phyloP scores from a whole-genome alignment of 31 red algal genomes.

The Odonthalia washingtoniensis region DNA sequence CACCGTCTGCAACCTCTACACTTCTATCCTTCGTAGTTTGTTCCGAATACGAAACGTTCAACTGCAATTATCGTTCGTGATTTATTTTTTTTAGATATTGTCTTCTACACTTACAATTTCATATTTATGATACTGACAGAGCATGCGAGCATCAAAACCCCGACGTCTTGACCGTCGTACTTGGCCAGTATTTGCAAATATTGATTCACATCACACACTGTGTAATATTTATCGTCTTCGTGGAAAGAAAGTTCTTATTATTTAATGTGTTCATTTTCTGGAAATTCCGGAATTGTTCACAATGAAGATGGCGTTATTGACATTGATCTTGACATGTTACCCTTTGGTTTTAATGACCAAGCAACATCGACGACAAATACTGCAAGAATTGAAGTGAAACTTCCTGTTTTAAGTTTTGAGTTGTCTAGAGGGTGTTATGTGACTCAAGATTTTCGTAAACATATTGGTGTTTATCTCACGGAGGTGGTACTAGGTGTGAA shows the following conservation, averaged over 20 bases:
- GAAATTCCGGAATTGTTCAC: background rate
- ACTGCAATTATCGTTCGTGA: no score
- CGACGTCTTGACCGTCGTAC: slow-evolving; percentile 87
- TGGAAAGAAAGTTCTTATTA: no score
- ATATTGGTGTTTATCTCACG: slow-evolving; percentile 41
- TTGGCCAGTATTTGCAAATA: slow-evolving; percentile 93
- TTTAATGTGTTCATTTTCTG: no score
- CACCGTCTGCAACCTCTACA: no score
- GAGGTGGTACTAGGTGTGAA: slow-evolving; percentile 35
- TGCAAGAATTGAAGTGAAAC: background rate
- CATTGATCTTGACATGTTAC: background rate
- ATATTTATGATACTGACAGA: no score
- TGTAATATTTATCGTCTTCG: background rate
- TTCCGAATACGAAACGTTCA: no score
- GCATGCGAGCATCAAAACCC: no score
- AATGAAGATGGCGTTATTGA: background rate
- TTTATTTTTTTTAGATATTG: no score
- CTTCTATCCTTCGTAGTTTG: no score
- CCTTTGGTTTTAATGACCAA: background rate
- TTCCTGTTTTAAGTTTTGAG: slow-evolving; percentile 49
- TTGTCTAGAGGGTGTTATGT: slow-evolving; percentile 73
- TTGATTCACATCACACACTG: slow-evolving; percentile 65
- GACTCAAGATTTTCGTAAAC: slow-evolving; percentile 38
- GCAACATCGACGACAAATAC: background rate
- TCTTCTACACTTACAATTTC: no score